Evolutionary conservation across 495 filamentous ascomycete species (phyloP).

Genomic region (Geopyxis carbonaria): DNA sequence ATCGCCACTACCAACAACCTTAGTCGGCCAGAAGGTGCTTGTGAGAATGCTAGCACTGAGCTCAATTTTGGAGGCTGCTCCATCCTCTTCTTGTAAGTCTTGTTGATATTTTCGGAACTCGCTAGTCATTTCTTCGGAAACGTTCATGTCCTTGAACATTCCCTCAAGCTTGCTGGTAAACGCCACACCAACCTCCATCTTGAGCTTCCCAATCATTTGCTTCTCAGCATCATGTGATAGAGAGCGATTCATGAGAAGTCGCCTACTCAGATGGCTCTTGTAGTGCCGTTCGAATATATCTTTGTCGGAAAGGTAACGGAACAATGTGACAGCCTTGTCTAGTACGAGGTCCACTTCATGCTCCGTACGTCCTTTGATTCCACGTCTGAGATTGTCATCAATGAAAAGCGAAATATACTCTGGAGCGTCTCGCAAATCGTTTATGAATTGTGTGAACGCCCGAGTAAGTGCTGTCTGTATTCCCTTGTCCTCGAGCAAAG

Average conservation of each 20-base stretch:
- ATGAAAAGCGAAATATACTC: constrained; percentile 95
- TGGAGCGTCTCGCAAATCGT: constrained; percentile 59
- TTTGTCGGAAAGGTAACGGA: constrained; percentile 78
- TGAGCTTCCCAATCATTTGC: constrained; percentile 92
- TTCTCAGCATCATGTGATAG: constrained; percentile 81
- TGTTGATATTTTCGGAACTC: constrained; percentile 25
- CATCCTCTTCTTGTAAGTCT: constrained; percentile 34
- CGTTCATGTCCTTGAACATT: constrained; percentile 96
- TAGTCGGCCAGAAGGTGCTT: constrained; percentile 89
- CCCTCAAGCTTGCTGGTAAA: constrained; percentile 86
- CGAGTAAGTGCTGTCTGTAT: constrained; percentile 65
- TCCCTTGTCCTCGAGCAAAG: constrained; percentile 57
- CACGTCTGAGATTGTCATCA: constrained; percentile 88
- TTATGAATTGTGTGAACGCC: constrained; percentile 84
- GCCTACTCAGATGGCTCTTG: constrained; percentile 84
- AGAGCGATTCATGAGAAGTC: constrained; percentile 70
- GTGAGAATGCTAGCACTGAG: constrained; percentile 74
- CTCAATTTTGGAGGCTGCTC: constrained; percentile 52
- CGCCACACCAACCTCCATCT: constrained; percentile 79
- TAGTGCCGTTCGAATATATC: constrained; percentile 96
- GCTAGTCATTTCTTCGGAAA: constrained; percentile 68
- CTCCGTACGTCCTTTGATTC: constrained; percentile 83
- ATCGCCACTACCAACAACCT: constrained; percentile 36
- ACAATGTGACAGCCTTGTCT: constrained; percentile 73
- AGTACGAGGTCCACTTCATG: constrained; percentile 70